phyloP scores from a whole-genome alignment of 2,329 filamentous ascomycete species.

The Penicillium sp. region DNA sequence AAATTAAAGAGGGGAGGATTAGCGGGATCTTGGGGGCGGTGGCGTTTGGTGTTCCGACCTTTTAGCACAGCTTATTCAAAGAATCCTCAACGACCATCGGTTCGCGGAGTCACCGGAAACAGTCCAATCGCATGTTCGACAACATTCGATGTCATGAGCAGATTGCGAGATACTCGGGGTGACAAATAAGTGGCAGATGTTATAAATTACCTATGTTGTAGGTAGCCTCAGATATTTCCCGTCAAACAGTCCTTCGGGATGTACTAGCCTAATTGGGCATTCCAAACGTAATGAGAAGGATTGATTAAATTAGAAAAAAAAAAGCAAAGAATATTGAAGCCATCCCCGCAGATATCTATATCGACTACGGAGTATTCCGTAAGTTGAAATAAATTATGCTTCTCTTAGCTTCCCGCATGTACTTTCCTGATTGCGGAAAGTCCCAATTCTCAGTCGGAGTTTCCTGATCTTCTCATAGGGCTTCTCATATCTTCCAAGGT shows the following conservation, averaged over 20 bases:
- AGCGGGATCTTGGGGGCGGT: too few species aligned
- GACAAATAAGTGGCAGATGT: neutral
- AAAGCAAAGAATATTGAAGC: neutral
- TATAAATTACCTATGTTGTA: neutral
- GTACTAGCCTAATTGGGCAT: neutral
- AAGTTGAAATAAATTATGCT: neutral
- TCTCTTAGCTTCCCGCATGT: slow-evolving; percentile 1
- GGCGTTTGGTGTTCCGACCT: neutral
- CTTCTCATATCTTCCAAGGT: too few species aligned
- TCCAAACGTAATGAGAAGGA: neutral
- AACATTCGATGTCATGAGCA: neutral
- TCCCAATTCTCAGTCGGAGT: too few species aligned
- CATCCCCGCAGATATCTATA: neutral
- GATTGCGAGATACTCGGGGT: neutral
- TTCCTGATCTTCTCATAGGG: too few species aligned
- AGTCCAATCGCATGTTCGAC: neutral
- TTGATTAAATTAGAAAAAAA: neutral
- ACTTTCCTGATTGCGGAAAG: slow-evolving; percentile 1
- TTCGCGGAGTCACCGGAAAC: neutral
- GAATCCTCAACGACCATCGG: neutral
- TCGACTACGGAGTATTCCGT: neutral
- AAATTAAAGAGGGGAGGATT: too few species aligned
- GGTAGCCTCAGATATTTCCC: neutral
- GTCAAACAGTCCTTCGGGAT: neutral
- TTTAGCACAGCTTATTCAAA: neutral